Percentiles rank a stretch among this genome's conserved stretches.
These are phyloP conservation scores for Trichoderma citrinoviride DNA, from an alignment of 2,329 filamentous ascomycete genomes.

Conservation along the genomic window DNA sequence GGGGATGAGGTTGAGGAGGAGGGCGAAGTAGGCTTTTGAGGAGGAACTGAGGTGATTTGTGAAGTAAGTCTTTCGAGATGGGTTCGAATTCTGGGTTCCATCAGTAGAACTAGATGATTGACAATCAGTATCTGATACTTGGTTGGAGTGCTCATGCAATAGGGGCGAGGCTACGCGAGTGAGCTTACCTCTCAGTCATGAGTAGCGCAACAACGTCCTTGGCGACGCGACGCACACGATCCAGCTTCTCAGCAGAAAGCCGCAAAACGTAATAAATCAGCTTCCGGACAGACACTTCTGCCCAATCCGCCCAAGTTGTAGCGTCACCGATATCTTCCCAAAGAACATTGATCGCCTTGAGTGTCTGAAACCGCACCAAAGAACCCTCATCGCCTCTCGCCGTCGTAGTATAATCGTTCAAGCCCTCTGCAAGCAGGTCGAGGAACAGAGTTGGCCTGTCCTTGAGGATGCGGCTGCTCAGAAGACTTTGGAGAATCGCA, in stretches of 20 bases:
- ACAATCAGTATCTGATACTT: not conserved
- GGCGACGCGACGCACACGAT: slow-evolving; percentile 73
- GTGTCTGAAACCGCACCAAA: slow-evolving; percentile 74
- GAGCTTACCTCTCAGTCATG: slow-evolving; percentile 46
- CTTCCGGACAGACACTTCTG: slow-evolving; percentile 33
- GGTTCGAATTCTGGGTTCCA: slow-evolving; percentile 28
- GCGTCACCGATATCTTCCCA: slow-evolving; percentile 40
- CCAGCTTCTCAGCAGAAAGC: slow-evolving; percentile 83
- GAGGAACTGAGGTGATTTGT: slow-evolving; percentile 47
- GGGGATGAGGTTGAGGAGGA: slow-evolving; percentile 49
- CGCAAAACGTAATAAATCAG: slow-evolving; percentile 57
- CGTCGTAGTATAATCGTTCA: slow-evolving; percentile 90
- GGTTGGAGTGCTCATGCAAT: not conserved
- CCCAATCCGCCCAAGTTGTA: slow-evolving; percentile 25
- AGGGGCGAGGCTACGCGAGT: not conserved
- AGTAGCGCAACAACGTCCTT: slow-evolving; percentile 51
- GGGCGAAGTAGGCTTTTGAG: slow-evolving; percentile 57
- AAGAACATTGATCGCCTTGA: slow-evolving; percentile 70
- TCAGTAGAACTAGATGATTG: slow-evolving; percentile 34
- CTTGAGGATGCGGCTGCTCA: slow-evolving; percentile 45
- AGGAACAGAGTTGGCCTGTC: slow-evolving; percentile 44
- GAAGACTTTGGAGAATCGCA: slow-evolving; percentile 55
- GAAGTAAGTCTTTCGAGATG: not conserved
- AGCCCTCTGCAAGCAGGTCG: slow-evolving; percentile 50
- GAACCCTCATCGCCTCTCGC: slow-evolving; percentile 89